Conservation (phyloP, 148 eudicot species). For the Selenicereus undatus region DNA sequence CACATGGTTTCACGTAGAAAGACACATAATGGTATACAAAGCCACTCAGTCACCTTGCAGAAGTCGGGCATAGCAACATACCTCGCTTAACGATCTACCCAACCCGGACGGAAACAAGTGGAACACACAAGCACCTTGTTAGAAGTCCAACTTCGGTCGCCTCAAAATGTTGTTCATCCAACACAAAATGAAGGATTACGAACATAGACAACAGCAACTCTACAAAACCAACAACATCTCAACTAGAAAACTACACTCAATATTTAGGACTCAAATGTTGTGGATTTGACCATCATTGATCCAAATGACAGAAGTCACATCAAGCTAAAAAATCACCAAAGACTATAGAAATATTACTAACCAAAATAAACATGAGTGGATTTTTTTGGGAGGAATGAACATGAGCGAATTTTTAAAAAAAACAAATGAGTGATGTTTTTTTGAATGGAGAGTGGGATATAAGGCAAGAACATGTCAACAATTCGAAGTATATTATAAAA, state of each 20-base stretch:
- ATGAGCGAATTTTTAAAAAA: no score
- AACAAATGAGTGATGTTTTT: no score
- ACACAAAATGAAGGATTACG: neutral
- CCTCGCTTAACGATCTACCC: conserved; percentile 87
- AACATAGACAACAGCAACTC: neutral
- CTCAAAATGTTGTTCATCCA: no score
- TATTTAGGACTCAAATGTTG: neutral
- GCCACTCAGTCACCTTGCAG: conserved; percentile 41
- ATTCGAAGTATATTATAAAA: no score
- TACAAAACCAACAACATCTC: no score
- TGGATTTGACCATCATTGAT: neutral
- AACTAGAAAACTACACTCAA: neutral
- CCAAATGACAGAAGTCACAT: no score
- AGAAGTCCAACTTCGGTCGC: no score
- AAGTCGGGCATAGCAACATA: conserved; percentile 58
- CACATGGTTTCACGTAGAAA: neutral
- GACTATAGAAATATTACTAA: neutral
- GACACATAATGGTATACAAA: neutral
- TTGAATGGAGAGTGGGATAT: no score
- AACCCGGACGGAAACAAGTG: no score
- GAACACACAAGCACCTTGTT: no score
- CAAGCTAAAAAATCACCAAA: neutral
- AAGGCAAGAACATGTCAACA: no score
- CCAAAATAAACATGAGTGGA: neutral
- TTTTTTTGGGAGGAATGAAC: no score